Evolutionary conservation across 2,329 filamentous ascomycete species (phyloP), one percentile per base, ranked within the genome.

Genomic region (Aspergillus alliaceus): DNA sequence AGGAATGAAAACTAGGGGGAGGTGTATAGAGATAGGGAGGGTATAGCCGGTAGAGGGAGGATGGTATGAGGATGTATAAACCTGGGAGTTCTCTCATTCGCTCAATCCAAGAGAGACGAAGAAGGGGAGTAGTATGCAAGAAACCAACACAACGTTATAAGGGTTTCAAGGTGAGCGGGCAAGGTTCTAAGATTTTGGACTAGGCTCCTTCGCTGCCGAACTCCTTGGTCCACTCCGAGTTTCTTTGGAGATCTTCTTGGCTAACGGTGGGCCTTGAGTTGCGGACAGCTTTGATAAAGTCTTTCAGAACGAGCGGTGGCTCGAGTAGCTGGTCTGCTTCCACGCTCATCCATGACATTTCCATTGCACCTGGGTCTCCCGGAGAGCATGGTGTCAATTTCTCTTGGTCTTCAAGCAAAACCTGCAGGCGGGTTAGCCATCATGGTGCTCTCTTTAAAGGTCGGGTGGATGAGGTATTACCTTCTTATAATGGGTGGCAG

Each of bases 401-500:
- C 60, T 82, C 79, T 49, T 72, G 71, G 32, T 82, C 84, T 44
- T 96, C 89, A 56, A 87, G 82, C 65, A 83, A 83, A 31, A 96
- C 86, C 90, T 93, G 62, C 22, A 46, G 7, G 27, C 56, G 29
- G 25, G 42, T 64, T 53, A 64, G 52, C 39, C 29, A 22, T 20
- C 22, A 54, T 27, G 35, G 18, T 1, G 14, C 15, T 29, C 24
- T 15, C 4, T 9, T 29, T 4, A 5, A 11, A 22, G 12, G 22
- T 7, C 3, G 1, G 18, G 6, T 4, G 9, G 31, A 31, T 31
- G 14, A 24, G 15, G 46, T 65, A 72, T 51, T 80, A 93, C 93
- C 80, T 90, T 88, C 76, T 97, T 97, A 78, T 98, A 99, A 79
- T 99, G 95, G 53, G 95, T 99, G 18, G 95, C 93, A 62, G 93